These are phyloP conservation scores for Cyberlindnera maclurae DNA, from an alignment of 805 yeast species.

Conservation along the genomic window DNA sequence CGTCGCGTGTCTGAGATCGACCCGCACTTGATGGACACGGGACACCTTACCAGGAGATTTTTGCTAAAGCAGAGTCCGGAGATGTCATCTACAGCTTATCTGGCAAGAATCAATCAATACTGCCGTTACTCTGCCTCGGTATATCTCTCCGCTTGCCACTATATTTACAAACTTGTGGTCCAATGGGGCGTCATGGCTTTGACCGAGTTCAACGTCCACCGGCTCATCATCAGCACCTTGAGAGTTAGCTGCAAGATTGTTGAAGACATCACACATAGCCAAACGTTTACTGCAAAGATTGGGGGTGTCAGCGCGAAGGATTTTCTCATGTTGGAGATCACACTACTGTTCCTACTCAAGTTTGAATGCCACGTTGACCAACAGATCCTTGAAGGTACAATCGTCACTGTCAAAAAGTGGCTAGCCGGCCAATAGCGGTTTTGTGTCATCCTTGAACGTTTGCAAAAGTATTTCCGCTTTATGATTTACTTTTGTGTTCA, in stretches of 20 bases:
- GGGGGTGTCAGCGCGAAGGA: conserved; percentile 39
- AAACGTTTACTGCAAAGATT: conserved; percentile 37
- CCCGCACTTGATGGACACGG: background rate
- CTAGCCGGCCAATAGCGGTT: background rate
- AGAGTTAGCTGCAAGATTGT: conserved; percentile 40
- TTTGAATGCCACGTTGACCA: conserved; percentile 37
- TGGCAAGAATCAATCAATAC: conserved; percentile 24
- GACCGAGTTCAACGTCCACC: conserved; percentile 34
- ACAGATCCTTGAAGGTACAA: conserved; percentile 1
- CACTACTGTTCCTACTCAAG: conserved; percentile 41
- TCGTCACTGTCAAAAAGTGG: conserved; percentile 2
- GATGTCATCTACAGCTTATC: conserved; percentile 19
- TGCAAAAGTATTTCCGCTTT: background rate
- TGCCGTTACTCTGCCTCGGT: conserved; percentile 25
- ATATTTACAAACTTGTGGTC: conserved; percentile 20
- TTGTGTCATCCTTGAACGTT: background rate
- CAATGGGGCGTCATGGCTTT: conserved; percentile 18
- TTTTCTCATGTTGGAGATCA: conserved; percentile 41
- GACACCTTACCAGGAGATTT: conserved; percentile 20
- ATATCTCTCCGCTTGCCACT: conserved; percentile 21
- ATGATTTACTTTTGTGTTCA: no score
- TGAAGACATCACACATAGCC: conserved; percentile 40
- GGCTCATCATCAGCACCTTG: conserved; percentile 37
- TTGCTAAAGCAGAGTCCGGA: conserved; percentile 19
- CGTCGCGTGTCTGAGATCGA: conserved; percentile 7